A percentile compares a stretch with the other conserved stretches of the same genome.
Evolutionary conservation across 2,329 filamentous ascomycete genomes (phyloP).

Genomic region (Aspergillus intermedius): DNA sequence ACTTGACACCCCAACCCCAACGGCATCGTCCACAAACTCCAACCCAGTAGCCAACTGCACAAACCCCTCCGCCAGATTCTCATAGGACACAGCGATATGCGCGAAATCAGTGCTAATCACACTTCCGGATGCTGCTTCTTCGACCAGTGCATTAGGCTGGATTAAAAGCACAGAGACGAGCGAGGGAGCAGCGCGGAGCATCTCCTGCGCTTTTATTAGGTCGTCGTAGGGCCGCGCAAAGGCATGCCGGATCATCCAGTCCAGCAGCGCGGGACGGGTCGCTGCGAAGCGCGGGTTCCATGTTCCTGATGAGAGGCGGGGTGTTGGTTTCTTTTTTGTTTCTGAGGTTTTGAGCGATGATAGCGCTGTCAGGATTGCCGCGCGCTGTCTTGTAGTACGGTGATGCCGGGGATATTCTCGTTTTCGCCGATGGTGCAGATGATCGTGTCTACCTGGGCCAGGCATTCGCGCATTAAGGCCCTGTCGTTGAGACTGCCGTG

Average conservation of each 20-base stretch:
- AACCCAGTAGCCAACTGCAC: background rate
- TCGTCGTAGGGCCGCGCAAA: background rate
- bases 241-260: background rate
- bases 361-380: background rate
- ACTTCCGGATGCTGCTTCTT: background rate
- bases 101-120: background rate
- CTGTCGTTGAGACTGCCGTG: background rate
- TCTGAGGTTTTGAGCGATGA: background rate
- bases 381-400: background rate
- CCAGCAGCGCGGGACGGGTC: background rate
- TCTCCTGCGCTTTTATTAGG: background rate
- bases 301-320: background rate
- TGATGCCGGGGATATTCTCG: background rate
- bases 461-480: background rate
- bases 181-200: background rate
- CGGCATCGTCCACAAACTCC: background rate
- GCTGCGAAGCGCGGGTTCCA: background rate
- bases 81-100: background rate
- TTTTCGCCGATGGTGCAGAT: background rate
- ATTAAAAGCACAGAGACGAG: background rate
- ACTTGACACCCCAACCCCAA: background rate
- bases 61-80: background rate
- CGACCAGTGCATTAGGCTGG: background rate
- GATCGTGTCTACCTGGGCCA: background rate
- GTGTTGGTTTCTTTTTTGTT: no score